Conservation (phyloP, 805 yeast species). For the Yarrowia keelungensis region DNA sequence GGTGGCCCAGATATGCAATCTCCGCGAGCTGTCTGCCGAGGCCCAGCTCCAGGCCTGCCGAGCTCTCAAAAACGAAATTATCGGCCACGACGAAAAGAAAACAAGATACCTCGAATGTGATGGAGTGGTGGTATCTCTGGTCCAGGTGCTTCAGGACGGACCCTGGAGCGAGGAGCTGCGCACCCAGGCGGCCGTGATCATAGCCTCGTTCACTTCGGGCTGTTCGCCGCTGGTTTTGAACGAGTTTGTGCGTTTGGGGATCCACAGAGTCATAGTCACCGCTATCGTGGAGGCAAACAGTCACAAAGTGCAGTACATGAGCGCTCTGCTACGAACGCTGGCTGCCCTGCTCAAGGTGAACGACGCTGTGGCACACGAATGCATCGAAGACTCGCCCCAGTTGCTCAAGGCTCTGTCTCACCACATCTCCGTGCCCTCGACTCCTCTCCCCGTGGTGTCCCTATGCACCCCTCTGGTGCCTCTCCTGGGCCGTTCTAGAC, state of each 20-base stretch:
- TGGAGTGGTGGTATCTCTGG: slow-evolving; percentile 43
- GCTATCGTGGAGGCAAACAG: slow-evolving; percentile 41
- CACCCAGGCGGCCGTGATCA: slow-evolving; percentile 45
- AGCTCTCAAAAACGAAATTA: slow-evolving; percentile 47
- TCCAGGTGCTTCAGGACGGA: slow-evolving; percentile 44
- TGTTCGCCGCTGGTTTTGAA: slow-evolving; percentile 38
- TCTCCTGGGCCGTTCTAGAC: slow-evolving; percentile 29
- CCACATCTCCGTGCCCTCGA: slow-evolving; percentile 36
- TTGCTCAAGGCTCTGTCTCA: slow-evolving; percentile 35
- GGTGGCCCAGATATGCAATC: slow-evolving; percentile 22
- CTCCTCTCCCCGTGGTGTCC: slow-evolving; percentile 40
- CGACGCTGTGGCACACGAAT: slow-evolving; percentile 40
- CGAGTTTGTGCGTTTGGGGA: slow-evolving; percentile 10
- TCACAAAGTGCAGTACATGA: slow-evolving; percentile 41
- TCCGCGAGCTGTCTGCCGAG: slow-evolving; percentile 13
- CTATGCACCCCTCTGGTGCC: slow-evolving; percentile 38
- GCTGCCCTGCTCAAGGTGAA: slow-evolving; percentile 17
- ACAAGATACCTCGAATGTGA: slow-evolving; percentile 43
- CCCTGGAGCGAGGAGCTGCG: slow-evolving; percentile 41
- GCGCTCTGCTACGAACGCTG: slow-evolving; percentile 36
- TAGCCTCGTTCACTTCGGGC: slow-evolving; percentile 49
- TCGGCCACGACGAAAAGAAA: slow-evolving; percentile 50
- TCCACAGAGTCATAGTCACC: slow-evolving; percentile 20
- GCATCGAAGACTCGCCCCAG: slow-evolving; percentile 26
- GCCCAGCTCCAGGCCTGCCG: slow-evolving; percentile 43